Conservation (phyloP, 257 asterid species). For the Capsicum baccatum region DNA sequence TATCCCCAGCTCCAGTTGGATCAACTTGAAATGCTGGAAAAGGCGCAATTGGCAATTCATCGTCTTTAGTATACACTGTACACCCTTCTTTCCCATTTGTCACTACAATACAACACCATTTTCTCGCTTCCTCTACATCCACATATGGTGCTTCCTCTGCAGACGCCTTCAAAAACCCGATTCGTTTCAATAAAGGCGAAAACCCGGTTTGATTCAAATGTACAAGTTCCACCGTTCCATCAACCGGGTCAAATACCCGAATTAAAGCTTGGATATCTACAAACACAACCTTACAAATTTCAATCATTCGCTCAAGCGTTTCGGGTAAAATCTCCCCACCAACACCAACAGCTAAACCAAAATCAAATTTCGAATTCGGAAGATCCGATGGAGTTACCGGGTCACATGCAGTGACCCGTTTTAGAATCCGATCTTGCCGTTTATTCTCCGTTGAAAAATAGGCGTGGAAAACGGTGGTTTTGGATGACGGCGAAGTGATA, state of each 20-base stretch:
- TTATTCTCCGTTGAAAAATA: constrained; percentile 66
- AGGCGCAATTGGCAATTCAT: constrained; percentile 70
- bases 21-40: constrained; percentile 82
- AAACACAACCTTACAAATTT: constrained; percentile 69
- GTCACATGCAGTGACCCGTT: constrained; percentile 67
- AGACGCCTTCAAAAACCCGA: constrained; percentile 82
- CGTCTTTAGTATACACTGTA: constrained; percentile 56
- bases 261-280: constrained; percentile 88
- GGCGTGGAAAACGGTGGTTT: constrained; percentile 83
- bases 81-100: constrained; percentile 94
- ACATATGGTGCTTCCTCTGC: constrained; percentile 81
- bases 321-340: constrained; percentile 87
- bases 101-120: constrained; percentile 79
- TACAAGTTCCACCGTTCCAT: constrained; percentile 70
- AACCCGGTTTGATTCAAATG: constrained; percentile 69
- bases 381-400: constrained; percentile 69
- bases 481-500: constrained; percentile 41
- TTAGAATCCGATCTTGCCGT: constrained; percentile 77
- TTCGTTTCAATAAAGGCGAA: constrained; percentile 53
- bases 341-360: constrained; percentile 92
- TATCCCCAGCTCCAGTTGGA: constrained; percentile 98
- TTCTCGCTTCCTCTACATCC: constrained; percentile 69
- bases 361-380: constrained; percentile 58
- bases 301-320: constrained; percentile 76
- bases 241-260: constrained; percentile 67